phyloP scores from a whole-genome alignment of 2,329 filamentous ascomycete genomes.

The Fulvia fulva region DNA sequence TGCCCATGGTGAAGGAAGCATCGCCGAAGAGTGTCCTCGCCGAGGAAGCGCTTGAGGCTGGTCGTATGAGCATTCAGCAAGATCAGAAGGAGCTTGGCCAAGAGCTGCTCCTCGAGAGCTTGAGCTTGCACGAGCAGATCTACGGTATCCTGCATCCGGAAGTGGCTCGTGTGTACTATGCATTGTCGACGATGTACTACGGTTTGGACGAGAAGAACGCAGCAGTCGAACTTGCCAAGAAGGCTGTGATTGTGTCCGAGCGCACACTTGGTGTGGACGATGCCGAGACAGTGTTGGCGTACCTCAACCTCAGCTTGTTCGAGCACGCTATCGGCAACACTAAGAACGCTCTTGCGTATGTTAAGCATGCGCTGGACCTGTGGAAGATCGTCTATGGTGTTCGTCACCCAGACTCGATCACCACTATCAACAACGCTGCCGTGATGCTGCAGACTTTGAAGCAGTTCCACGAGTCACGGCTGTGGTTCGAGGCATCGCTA shows the following conservation, averaged over 20 bases:
- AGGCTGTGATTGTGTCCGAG: conserved; percentile 94
- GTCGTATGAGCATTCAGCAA: conserved; percentile 91
- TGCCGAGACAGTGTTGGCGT: conserved; percentile 88
- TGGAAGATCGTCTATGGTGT: conserved; percentile 97
- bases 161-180: conserved; percentile 92
- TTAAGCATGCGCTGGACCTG: conserved; percentile 86
- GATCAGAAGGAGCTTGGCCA: conserved; percentile 94
- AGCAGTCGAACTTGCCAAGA: conserved; percentile 89
- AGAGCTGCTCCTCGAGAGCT: conserved; percentile 89
- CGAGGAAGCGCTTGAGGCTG: conserved; percentile 92
- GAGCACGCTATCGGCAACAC: conserved; percentile 91
- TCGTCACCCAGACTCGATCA: conserved; percentile 95
- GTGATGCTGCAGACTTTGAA: conserved; percentile 98
- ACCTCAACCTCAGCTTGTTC: conserved; percentile 92
- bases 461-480: conserved; percentile 86
- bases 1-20: conserved; percentile 94
- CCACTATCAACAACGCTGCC: conserved; percentile 95
- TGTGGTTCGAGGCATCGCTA: conserved; percentile 95
- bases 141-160: conserved; percentile 97
- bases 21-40: conserved; percentile 84
- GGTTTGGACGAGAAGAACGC: conserved; percentile 97
- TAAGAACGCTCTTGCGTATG: conserved; percentile 77
- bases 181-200: conserved; percentile 92
- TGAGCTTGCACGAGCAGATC: conserved; percentile 96
- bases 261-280: conserved; percentile 91